Conservation (phyloP, 768 basidiomycete species). For the Auriscalpium vulgare region DNA sequence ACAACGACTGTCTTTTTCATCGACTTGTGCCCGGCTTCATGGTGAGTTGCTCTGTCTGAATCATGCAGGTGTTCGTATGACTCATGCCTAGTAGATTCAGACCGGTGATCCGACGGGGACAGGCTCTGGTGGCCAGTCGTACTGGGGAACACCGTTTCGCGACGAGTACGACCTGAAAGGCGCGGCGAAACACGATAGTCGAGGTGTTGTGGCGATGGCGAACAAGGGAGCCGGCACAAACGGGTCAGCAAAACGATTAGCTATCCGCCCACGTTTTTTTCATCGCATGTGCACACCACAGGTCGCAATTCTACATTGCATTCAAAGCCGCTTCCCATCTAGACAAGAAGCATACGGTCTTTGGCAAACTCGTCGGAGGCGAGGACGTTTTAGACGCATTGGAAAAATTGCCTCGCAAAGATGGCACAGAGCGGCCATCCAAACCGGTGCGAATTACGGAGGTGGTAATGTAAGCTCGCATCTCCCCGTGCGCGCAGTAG, state of each 20-base stretch:
- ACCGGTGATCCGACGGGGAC: slow-evolving; percentile 97
- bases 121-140: slow-evolving; percentile 85
- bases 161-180: slow-evolving; percentile 88
- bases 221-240: slow-evolving; percentile 92
- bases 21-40: slow-evolving; percentile 92
- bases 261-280: not conserved
- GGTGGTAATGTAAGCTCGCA: slow-evolving; percentile 64
- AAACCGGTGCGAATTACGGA: slow-evolving; percentile 83
- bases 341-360: slow-evolving; percentile 92
- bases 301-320: slow-evolving; percentile 91
- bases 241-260: slow-evolving; percentile 34
- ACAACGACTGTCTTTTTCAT: slow-evolving; percentile 86
- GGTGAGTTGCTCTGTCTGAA: slow-evolving; percentile 37
- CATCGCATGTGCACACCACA: slow-evolving; percentile 19
- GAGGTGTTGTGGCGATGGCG: slow-evolving; percentile 90
- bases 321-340: slow-evolving; percentile 80
- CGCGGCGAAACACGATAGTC: slow-evolving; percentile 78
- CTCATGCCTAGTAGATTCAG: slow-evolving; percentile 59
- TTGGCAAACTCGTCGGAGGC: slow-evolving; percentile 94
- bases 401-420: slow-evolving; percentile 73
- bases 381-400: slow-evolving; percentile 83
- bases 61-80: not conserved
- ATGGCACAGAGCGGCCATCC: slow-evolving; percentile 79
- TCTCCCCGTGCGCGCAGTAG: not conserved
- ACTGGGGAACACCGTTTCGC: slow-evolving; percentile 94